These are phyloP conservation scores for Candida pini DNA, from an alignment of 805 yeast species.

Conservation along the genomic window DNA sequence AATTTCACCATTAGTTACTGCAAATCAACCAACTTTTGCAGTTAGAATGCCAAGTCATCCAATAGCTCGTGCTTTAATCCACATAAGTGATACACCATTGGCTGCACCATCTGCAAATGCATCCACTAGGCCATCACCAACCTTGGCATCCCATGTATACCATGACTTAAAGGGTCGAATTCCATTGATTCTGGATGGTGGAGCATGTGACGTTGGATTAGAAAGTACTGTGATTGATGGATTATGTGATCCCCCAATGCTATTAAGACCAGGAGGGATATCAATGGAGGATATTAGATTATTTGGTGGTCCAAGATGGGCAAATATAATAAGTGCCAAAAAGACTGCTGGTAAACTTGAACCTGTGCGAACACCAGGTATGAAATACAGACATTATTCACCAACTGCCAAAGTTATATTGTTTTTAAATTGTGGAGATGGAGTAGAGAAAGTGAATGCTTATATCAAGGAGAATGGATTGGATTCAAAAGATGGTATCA, in stretches of 20 bases:
- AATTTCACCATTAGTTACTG: conserved; percentile 74
- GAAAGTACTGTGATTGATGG: conserved; percentile 96
- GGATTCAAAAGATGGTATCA: conserved; percentile 14
- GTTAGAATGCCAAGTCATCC: conserved; percentile 85
- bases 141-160: conserved; percentile 78
- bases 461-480: conserved; percentile 6
- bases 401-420: conserved; percentile 81
- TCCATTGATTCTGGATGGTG: conserved; percentile 88
- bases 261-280: conserved; percentile 92
- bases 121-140: conserved; percentile 92
- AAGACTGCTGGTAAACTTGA: conserved; percentile 60
- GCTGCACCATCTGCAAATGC: conserved; percentile 99
- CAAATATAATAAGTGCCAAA: conserved; percentile 54
- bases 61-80: conserved; percentile 85
- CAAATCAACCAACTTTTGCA: conserved; percentile 85
- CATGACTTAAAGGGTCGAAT: conserved; percentile 75
- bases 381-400: conserved; percentile 95
- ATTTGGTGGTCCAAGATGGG: conserved; percentile 69
- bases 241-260: conserved; percentile 72
- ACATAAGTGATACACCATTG: conserved; percentile 76
- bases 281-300: conserved; percentile 66
- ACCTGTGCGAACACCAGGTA: conserved; percentile 88
- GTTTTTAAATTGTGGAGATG: conserved; percentile 46
- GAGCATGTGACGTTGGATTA: conserved; percentile 80
- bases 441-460: conserved; percentile 19